Evolutionary conservation across 257 asterid genomes (phyloP), one percentile per base, ranked within the genome.

Genomic region (Plantago major): DNA sequence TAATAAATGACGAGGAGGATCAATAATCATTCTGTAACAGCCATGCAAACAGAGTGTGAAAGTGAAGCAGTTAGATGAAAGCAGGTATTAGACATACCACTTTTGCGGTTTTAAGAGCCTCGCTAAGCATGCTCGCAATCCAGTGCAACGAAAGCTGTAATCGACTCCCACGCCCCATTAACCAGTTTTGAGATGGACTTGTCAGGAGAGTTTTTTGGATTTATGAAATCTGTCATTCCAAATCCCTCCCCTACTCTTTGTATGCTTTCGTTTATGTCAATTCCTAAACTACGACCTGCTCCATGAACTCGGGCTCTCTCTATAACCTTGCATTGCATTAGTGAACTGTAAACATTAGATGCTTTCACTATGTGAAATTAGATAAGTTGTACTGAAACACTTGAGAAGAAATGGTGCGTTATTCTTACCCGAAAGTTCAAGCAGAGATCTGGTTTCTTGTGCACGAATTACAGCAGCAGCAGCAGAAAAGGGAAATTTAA

Each of bases 91-190:
- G 62, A 11, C 62, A 5, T 51, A 76, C 81, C 64, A 46, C 69
- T 75, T 78, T 78, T 6, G 84, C 62, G 42, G 81, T 57, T 50
- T 68, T 74, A 51, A 78, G 73, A 48, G 81, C 80, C 63, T 78
- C 78, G 40, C 75, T 75, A 7, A 78, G 72, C 72, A 78, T 48
- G 8, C 30, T 52, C 22, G 78, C 22, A 9, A 75, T 73, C 84
- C 84, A 8, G 84, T 78, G 73, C 84, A 78, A 72, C 75, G 81
- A 13, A 78, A 74, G 78, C 78, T 51, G 74, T 71, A 78, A 60
- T 78, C 84, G 17, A 72, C 84, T 16, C 84, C 83, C 0, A 55
- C 9, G 38, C 83, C 83, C 65, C 37, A 44, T 78, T 74, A 30
- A 78, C 74, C 65, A 69, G 12, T n/a, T 78, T 66, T 3, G 83